These are phyloP conservation scores for Cyclotella distinguenda DNA, from an alignment of 108 stramenopile genomes.

Conservation along the genomic window DNA sequence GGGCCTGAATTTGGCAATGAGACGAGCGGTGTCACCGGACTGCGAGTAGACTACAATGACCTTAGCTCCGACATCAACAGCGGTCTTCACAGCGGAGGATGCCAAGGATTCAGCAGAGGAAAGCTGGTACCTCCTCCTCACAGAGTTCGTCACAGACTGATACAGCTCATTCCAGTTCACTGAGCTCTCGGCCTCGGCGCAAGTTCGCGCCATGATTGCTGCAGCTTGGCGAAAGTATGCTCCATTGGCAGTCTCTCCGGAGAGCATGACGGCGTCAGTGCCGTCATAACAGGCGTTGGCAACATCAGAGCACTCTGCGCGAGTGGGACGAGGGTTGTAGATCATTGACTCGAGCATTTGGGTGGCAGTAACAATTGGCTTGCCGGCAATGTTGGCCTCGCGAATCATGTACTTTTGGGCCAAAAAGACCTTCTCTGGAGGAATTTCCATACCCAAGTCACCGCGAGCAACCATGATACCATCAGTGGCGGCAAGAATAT, in stretches of 20 bases:
- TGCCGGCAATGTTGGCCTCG: constrained; percentile 90
- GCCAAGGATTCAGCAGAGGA: constrained; percentile 82
- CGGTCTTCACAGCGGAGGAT: constrained; percentile 92
- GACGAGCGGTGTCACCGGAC: constrained; percentile 82
- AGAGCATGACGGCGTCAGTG: constrained; percentile 89
- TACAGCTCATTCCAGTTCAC: constrained; percentile 67
- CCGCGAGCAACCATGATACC: constrained; percentile 98
- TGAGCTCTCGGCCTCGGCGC: constrained; percentile 80
- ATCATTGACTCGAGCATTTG: constrained; percentile 99
- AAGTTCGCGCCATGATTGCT: constrained; percentile 90
- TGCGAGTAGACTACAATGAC: constrained; percentile 86
- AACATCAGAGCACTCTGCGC: constrained; percentile 98
- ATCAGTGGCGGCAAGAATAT: constrained; percentile 90
- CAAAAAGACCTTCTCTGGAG: constrained; percentile 90
- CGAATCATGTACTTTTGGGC: constrained; percentile 91
- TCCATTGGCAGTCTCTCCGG: constrained; percentile 92
- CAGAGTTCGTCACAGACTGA: constrained; percentile 69
- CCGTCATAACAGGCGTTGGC: constrained; percentile 97
- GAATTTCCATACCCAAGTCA: constrained; percentile 97
- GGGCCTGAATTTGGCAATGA: constrained; percentile 72
- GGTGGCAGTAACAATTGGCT: constrained; percentile 95
- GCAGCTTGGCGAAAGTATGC: constrained; percentile 81
- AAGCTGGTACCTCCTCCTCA: constrained; percentile 49
- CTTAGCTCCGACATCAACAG: constrained; percentile 83
- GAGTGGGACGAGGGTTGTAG: constrained; percentile 96